phyloP scores from a whole-genome alignment of 2,329 filamentous ascomycete species.

The Neofusicoccum umdonicola region DNA sequence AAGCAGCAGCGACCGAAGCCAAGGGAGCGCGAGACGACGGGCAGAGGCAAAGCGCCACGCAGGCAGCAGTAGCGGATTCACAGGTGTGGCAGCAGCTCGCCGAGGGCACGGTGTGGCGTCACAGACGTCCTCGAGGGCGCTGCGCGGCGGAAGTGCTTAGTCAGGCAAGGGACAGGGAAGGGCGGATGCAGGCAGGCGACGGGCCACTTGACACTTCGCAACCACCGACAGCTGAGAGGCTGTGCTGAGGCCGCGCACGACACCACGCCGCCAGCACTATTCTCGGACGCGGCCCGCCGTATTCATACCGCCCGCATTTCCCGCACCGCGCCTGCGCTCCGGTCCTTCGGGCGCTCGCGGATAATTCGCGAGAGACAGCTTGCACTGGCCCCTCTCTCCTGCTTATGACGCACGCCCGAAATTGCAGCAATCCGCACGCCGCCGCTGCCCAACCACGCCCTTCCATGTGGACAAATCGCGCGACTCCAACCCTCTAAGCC shows the following conservation, averaged over 20 bases:
- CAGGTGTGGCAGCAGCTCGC: neutral
- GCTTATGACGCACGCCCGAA: slow-evolving; percentile 17
- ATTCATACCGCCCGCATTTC: slow-evolving; percentile 7
- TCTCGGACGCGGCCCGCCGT: neutral
- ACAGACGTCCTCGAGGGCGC: too few relatives aligned
- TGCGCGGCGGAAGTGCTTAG: neutral
- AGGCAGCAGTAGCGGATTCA: neutral
- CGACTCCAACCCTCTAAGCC: neutral
- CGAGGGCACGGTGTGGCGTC: too few relatives aligned
- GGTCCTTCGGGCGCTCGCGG: slow-evolving; percentile 1
- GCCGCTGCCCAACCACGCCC: slow-evolving; percentile 15
- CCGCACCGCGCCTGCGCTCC: neutral
- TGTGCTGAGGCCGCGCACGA: slow-evolving; percentile 12
- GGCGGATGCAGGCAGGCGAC: neutral
- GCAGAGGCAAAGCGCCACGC: neutral
- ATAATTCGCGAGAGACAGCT: slow-evolving; percentile 3
- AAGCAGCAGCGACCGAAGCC: neutral
- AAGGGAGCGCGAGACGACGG: neutral
- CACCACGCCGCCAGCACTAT: neutral
- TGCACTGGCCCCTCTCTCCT: slow-evolving; percentile 14
- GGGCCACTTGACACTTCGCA: slow-evolving; percentile 11
- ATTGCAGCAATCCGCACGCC: slow-evolving; percentile 4
- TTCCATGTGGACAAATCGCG: slow-evolving; percentile 8
- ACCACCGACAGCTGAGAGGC: slow-evolving; percentile 13
- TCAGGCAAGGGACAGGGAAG: slow-evolving; percentile 11